Evolutionary conservation across 805 yeast genomes (phyloP).

Genomic region (Yarrowia deformans): DNA sequence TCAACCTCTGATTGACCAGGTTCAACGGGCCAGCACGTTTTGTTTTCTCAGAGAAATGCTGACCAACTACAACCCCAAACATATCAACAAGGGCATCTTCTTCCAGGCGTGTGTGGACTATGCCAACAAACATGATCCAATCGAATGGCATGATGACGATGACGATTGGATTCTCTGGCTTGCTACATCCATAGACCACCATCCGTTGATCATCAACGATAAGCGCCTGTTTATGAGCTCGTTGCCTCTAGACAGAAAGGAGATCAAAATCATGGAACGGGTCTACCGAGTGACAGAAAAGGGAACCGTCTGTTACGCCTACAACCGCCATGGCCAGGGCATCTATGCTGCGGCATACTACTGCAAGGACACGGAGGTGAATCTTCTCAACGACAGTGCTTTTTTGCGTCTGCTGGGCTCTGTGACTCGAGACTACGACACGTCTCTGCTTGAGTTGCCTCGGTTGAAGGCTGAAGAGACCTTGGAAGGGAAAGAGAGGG

Average conservation of each 20-base stretch:
- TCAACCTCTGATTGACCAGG: background rate
- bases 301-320: background rate
- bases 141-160: background rate
- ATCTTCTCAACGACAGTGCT: background rate
- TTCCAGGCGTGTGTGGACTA: background rate
- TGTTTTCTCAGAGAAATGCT: background rate
- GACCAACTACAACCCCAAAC: background rate
- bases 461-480: background rate
- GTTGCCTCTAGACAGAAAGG: background rate
- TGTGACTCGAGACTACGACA: background rate
- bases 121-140: background rate
- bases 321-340: background rate
- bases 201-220: background rate
- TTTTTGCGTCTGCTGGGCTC: background rate
- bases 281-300: background rate
- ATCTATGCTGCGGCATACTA: background rate
- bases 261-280: background rate
- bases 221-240: background rate
- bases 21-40: background rate
- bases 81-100: background rate
- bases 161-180: background rate
- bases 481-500: background rate
- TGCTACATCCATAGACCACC: background rate
- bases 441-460: background rate
- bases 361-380: background rate